Conservation (phyloP, 164 flowering plant genomes). For the Hamamelis virginiana region DNA sequence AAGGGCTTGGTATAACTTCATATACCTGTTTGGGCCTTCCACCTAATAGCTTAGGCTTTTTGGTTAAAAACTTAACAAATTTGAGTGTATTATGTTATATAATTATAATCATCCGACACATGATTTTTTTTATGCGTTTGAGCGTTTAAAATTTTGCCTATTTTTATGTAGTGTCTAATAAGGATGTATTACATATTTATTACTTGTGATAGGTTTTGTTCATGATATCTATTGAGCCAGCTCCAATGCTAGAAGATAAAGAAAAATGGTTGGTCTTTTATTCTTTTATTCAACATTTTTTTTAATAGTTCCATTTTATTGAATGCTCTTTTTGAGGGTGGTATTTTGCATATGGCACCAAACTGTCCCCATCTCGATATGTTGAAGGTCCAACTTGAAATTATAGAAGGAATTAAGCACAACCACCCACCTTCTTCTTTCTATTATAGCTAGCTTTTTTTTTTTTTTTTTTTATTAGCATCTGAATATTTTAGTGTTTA, state of each 20-base stretch:
- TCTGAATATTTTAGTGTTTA: not conserved
- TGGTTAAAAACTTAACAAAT: too few species aligned
- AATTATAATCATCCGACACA: not conserved
- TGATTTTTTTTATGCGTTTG: not conserved
- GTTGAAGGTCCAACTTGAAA: not conserved
- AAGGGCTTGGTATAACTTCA: too few species aligned
- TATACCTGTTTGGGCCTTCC: too few species aligned
- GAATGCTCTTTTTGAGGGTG: not conserved
- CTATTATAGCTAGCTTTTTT: not conserved
- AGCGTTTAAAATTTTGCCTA: not conserved
- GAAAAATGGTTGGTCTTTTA: conserved; percentile 79
- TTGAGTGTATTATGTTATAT: not conserved
- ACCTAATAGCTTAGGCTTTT: too few species aligned
- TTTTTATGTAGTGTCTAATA: not conserved
- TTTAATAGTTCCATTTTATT: not conserved
- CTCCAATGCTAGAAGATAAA: conserved; percentile 99
- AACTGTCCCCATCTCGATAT: too few species aligned
- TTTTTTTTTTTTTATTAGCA: not conserved
- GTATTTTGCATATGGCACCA: not conserved
- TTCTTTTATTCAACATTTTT: conserved; percentile 5
- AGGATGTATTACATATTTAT: conserved; percentile 7
- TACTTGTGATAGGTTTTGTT: conserved; percentile 66
- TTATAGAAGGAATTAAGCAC: not conserved
- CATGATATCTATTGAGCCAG: conserved; percentile 97
- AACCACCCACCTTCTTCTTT: not conserved